Base-by-base conservation (phyloP, 768 basidiomycete genomes). In the Kwoniella europaea region DNA sequence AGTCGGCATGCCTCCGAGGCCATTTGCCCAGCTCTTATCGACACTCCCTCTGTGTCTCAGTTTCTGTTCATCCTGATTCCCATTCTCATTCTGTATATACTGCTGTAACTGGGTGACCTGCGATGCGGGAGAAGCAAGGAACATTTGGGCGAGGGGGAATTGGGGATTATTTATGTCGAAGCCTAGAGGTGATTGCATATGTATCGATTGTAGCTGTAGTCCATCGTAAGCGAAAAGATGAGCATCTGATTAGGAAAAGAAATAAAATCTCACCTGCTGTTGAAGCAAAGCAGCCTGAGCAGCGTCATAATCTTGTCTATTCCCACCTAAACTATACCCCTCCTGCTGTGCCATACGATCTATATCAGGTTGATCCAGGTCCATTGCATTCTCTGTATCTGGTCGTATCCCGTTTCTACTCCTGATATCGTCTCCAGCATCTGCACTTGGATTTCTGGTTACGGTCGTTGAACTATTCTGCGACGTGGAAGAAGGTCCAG, bases 1-100 rank as follows among this genome's bases (percentile, higher is more conserved):
- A 27, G 91, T 91, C 7, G 89, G 90, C 53, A 92, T 74, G 55
- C 77, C 74, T 20, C 63, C 75, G 7, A 71, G 10, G 15, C 69
- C 67, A 6, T 59, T 59, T 12, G 54, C n/a, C 72, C 73, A 71
- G 27, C 22, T 22, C 54, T 41, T 44, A 53, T 68, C 59, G 13
- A 68, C n/a, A 57, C 58, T 68, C 13, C 59, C 58, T 35, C 58
- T 29, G 24, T 68, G 57, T 56, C 41, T 59, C 18, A 24, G 10
- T 18, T 24, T 42, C 18, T 12, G 42, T 61, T 18, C 59, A n/a
- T 68, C 57, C 42, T 35, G 42, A 20, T 42, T 24, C 35, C 55
- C 22, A 42, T 63, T 35, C 22, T 57, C 41, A 52, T 52, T 44
- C 29, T 58, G 63, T 42, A 58, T 35, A 15, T 52, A 41, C 44